Evolutionary conservation across 345 rosid genomes (phyloP).

Genomic region (Capsella bursapastoris): DNA sequence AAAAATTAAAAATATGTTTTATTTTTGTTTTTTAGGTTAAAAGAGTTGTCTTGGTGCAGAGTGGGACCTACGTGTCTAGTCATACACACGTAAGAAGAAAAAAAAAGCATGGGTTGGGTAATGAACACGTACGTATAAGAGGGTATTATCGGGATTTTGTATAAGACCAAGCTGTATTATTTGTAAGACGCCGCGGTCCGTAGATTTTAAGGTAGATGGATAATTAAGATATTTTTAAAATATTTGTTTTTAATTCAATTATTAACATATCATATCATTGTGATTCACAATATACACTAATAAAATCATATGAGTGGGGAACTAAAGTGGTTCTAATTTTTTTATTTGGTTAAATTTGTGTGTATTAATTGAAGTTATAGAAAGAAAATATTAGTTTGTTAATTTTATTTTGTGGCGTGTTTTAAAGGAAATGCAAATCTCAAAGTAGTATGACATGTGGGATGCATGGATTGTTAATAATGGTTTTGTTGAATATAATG

Average conservation of each 20-base stretch:
- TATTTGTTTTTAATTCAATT: not conserved
- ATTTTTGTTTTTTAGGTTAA: not conserved
- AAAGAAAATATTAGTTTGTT: not conserved
- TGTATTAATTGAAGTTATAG: not conserved
- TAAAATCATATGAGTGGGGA: slow-evolving; percentile 3
- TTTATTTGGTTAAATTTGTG: not conserved
- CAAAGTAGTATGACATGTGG: not conserved
- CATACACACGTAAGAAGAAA: slow-evolving; percentile 40
- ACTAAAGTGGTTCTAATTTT: not conserved
- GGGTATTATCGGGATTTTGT: slow-evolving; percentile 13
- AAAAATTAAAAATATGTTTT: not conserved
- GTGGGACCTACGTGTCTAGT: slow-evolving; percentile 45
- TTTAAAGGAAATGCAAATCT: not conserved
- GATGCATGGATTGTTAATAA: not conserved
- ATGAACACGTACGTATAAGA: slow-evolving; percentile 35
- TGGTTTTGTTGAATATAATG: not conserved
- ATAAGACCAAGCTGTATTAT: not conserved
- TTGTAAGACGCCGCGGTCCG: slow-evolving; percentile 25
- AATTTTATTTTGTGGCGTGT: not conserved
- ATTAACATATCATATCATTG: not conserved
- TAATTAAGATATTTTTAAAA: slow-evolving; percentile 7
- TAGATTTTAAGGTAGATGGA: slow-evolving; percentile 37
- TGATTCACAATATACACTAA: no score
- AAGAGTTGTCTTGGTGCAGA: slow-evolving; percentile 38
- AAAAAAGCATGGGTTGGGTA: slow-evolving; percentile 26